Conservation (phyloP, 164 flowering plant species). For the Sedum album region DNA sequence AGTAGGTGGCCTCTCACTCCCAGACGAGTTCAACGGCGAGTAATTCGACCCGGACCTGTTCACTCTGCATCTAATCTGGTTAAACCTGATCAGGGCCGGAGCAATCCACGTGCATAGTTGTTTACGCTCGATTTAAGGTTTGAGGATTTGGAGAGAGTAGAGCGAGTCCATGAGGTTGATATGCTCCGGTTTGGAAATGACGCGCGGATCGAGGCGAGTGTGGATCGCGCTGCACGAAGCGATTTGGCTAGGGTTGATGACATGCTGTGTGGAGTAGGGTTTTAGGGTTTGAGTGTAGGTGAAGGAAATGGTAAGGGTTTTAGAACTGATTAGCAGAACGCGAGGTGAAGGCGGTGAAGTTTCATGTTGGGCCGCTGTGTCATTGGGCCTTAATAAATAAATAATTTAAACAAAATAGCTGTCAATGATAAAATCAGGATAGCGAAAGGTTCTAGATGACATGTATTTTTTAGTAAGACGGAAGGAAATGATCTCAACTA, state of each 20-base stretch:
- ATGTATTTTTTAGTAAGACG: too few species aligned
- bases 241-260: constrained; percentile 12
- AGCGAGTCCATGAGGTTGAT: neutral
- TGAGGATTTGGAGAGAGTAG: constrained; percentile 3
- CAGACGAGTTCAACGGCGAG: constrained; percentile 23
- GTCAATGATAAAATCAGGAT: too few species aligned
- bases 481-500: too few species aligned
- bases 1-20: constrained; percentile 22
- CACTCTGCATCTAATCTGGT: constrained; percentile 11
- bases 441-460: too few species aligned
- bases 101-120: neutral
- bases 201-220: neutral
- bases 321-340: neutral
- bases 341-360: too few species aligned
- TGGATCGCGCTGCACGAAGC: constrained; percentile 6
- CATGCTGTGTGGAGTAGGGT: neutral
- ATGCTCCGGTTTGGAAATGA: neutral
- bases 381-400: too few species aligned
- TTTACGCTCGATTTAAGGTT: neutral
- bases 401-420: too few species aligned
- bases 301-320: neutral
- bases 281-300: neutral
- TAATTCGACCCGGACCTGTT: constrained; percentile 14
- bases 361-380: too few species aligned
- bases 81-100: constrained; percentile 1